Evolutionary conservation across 2,329 filamentous ascomycete genomes (phyloP).

Genomic region (Nannizziopsis arthrosporioides): DNA sequence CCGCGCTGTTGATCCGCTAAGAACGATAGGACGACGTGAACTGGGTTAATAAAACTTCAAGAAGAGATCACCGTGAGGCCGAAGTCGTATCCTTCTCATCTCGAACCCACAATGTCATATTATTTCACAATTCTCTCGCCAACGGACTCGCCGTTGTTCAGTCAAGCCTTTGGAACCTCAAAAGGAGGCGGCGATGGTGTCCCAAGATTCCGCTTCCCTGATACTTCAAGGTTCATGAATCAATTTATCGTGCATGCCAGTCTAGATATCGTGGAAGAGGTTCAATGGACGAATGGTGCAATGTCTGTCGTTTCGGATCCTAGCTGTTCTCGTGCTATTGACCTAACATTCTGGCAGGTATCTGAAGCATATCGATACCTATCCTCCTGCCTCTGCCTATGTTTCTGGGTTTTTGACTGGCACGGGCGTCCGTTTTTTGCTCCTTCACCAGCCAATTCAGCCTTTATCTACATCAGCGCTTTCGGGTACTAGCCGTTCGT

Average conservation of each 20-base stretch:
- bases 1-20: no score
- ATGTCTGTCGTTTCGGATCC: conserved; percentile 46
- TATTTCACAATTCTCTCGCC: conserved; percentile 96
- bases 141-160: conserved; percentile 90
- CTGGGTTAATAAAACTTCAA: no score
- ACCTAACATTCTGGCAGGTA: conserved; percentile 48
- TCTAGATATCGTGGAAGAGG: conserved; percentile 88
- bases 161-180: conserved; percentile 91
- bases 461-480: conserved; percentile 35
- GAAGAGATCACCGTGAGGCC: no score
- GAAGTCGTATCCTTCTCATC: background rate
- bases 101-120: conserved; percentile 64
- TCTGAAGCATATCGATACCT: conserved; percentile 90
- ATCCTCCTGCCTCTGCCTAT: conserved; percentile 72
- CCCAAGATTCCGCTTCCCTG: conserved; percentile 76
- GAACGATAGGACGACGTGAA: no score
- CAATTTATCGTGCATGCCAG: conserved; percentile 94
- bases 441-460: conserved; percentile 69
- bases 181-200: conserved; percentile 91
- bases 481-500: conserved; percentile 27
- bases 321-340: background rate
- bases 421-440: conserved; percentile 83
- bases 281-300: conserved; percentile 79
- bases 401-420: conserved; percentile 90
- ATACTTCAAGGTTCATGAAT: conserved; percentile 85